Conservation (phyloP, 805 yeast genomes). For the Cephaloascus fragrans region DNA sequence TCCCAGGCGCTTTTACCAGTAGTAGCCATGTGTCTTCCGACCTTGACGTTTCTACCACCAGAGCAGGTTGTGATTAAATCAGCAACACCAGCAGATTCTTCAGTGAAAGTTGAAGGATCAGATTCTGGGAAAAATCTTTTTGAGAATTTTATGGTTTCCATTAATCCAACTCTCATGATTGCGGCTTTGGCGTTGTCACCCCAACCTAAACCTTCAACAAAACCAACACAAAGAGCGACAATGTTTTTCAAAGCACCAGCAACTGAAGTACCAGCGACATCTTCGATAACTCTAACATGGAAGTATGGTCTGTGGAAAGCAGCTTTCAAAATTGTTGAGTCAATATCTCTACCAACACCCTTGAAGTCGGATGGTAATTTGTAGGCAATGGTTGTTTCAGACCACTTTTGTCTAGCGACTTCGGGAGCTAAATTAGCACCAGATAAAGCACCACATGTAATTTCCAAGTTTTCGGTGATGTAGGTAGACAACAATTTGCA, state of each 20-base stretch:
- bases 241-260: slow-evolving; percentile 39
- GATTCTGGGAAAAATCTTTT: slow-evolving; percentile 24
- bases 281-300: slow-evolving; percentile 34
- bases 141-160: slow-evolving; percentile 33
- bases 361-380: slow-evolving; percentile 25
- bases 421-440: slow-evolving; percentile 40
- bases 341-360: slow-evolving; percentile 32
- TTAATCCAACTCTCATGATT: slow-evolving; percentile 34
- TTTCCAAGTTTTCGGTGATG: slow-evolving; percentile 32
- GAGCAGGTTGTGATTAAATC: slow-evolving; percentile 38
- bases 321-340: slow-evolving; percentile 25
- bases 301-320: slow-evolving; percentile 37
- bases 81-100: slow-evolving; percentile 37
- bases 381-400: slow-evolving; percentile 36
- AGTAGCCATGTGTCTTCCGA: slow-evolving; percentile 34
- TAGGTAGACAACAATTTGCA: slow-evolving; percentile 33
- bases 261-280: slow-evolving; percentile 34
- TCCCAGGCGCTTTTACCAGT: slow-evolving; percentile 28
- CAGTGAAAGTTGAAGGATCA: slow-evolving; percentile 26
- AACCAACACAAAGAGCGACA: slow-evolving; percentile 35
- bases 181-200: slow-evolving; percentile 41
- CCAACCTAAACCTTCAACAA: slow-evolving; percentile 38
- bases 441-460: slow-evolving; percentile 34
- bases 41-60: slow-evolving; percentile 38
- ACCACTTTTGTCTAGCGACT: slow-evolving; percentile 36